Base-by-base conservation (phyloP, 352 stramenopile genomes). In the Globisporangium yorkense region DNA sequence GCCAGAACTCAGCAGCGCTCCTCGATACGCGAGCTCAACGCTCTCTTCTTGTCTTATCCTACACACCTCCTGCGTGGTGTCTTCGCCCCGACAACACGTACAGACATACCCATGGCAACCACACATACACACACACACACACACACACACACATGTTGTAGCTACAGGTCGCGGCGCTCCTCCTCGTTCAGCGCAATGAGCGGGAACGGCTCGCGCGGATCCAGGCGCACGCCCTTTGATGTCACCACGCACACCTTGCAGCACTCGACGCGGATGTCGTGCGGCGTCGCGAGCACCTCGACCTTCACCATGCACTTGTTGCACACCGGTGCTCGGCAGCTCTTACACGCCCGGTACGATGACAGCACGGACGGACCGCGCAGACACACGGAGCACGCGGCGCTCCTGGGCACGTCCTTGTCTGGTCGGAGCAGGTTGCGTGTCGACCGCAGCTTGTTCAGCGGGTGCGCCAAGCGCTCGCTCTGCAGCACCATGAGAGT, bases 291-390 rank as follows among this genome's bases (percentile, higher is more conserved):
- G 41, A 88, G 65, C 12, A 85, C 51, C 12, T 57, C 61, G 13
- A 67, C 71, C 44, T 78, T 82, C 16, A 79, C 62, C 45, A 76
- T 63, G 62, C 72, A 88, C 57, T 84, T 84, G 51, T 54, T 70
- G 62, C 77, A 88, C 18, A 76, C 66, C 1, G 59, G 57, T 20
- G 53, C 63, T 0, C 51, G 52, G 57, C 75, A 88, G 7, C 84
- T 67, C 0, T 70, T 70, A 46, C 77, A 87, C 0, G 61, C 65
- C 18, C 69, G 69, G 0, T 40, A 45, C 61, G 71, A 35, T 66
- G 66, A 33, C 67, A 77, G 41, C 60, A 64, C 16, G 21, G 44
- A 58, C 62, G 8, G 64, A 51, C 29, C 71, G 44, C 47, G 61
- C 51, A 33, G 20, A 24, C 52, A 68, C 33, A 67, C 24, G 4